Conservation (phyloP, 257 asterid genomes). For the Ligustrum vulgare region DNA sequence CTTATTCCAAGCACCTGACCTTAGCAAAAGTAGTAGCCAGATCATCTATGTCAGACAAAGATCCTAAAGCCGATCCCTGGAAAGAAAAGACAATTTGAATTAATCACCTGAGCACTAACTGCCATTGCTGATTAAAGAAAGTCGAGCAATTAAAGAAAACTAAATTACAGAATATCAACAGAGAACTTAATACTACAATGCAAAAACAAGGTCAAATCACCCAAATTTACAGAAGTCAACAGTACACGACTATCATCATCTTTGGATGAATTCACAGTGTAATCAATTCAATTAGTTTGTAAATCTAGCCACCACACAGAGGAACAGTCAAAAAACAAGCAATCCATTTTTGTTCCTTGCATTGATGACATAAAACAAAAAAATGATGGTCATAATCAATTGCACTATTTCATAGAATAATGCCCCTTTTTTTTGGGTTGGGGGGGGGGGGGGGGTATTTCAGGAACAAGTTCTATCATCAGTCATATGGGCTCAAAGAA, state of each 20-base stretch:
- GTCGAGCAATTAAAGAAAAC: neutral
- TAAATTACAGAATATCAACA: neutral
- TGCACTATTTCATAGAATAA: neutral
- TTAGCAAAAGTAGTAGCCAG: conserved; percentile 73
- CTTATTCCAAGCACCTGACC: conserved; percentile 42
- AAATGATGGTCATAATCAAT: neutral
- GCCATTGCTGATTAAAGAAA: conserved; percentile 10
- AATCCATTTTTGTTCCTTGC: neutral
- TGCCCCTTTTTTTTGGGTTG: too few species aligned
- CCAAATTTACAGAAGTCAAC: neutral
- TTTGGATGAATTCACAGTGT: neutral
- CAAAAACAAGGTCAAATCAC: neutral
- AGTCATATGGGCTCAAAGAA: neutral
- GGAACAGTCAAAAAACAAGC: neutral
- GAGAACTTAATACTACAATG: neutral
- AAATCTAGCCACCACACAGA: neutral
- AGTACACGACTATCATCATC: neutral
- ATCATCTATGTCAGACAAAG: conserved; percentile 76
- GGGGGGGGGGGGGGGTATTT: neutral
- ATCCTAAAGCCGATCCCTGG: conserved; percentile 76
- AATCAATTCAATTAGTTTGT: neutral
- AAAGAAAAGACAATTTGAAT: conserved; percentile 9
- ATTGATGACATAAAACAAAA: neutral
- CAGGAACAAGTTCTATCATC: neutral
- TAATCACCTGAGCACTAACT: neutral